Evolutionary conservation across 768 basidiomycete genomes (phyloP).

Genomic region (Kwoniella dendrophila): DNA sequence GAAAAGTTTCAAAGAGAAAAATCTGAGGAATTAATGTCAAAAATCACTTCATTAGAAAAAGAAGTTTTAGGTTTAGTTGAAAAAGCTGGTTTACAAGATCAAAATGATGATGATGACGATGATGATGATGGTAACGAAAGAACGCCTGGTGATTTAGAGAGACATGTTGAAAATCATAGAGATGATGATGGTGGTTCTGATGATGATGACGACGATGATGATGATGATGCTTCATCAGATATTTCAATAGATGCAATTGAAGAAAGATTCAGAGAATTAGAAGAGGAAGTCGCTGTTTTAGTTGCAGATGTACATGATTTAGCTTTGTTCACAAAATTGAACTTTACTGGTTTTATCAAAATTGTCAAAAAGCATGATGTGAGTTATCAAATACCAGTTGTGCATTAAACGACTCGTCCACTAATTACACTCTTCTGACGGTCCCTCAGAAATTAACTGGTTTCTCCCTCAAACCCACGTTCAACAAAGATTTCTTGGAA

Average conservation of each 20-base stretch:
- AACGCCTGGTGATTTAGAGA: slow-evolving; percentile 38
- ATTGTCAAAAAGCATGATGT: slow-evolving; percentile 71
- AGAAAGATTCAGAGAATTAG: slow-evolving; percentile 79
- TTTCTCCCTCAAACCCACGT: slow-evolving; percentile 76
- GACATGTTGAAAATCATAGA: slow-evolving; percentile 26
- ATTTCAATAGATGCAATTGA: slow-evolving; percentile 73
- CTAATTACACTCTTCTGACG: not conserved
- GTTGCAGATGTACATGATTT: slow-evolving; percentile 73
- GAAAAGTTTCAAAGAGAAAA: slow-evolving; percentile 90
- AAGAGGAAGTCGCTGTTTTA: slow-evolving; percentile 91
- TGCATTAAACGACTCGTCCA: not conserved
- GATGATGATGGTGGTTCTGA: slow-evolving; percentile 53
- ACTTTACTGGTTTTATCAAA: slow-evolving; percentile 98
- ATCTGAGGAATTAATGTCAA: slow-evolving; percentile 70
- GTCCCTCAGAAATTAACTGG: slow-evolving; percentile 83
- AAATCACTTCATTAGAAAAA: slow-evolving; percentile 79
- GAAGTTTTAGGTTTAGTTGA: slow-evolving; percentile 72
- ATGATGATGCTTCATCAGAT: slow-evolving; percentile 59
- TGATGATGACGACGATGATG: slow-evolving; percentile 59
- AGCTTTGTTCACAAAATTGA: slow-evolving; percentile 91
- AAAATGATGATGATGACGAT: slow-evolving; percentile 67
- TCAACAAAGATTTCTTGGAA: slow-evolving; percentile 88
- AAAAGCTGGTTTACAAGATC: slow-evolving; percentile 30
- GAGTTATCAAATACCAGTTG: slow-evolving; percentile 54
- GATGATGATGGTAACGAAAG: slow-evolving; percentile 64